Evolutionary conservation across 805 yeast genomes (phyloP).

Genomic region (Suhomyces emberorum): DNA sequence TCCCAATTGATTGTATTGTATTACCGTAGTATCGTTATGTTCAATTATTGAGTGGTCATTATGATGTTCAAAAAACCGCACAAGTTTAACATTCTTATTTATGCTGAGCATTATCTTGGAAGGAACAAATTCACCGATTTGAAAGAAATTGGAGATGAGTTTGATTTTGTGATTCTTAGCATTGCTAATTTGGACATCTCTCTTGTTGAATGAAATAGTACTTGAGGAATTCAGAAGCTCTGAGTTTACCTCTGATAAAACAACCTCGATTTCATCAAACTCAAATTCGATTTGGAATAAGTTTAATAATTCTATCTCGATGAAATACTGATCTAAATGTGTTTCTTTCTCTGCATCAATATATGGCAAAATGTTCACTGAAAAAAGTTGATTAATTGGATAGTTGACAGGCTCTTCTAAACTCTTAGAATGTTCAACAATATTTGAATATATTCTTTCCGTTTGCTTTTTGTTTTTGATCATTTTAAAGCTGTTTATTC

Average conservation of each 20-base stretch:
- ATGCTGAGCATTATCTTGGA: conserved; percentile 14
- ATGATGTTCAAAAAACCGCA: conserved; percentile 12
- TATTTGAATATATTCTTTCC: conserved; percentile 16
- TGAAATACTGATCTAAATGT: conserved; percentile 30
- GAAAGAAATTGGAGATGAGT: conserved; percentile 24
- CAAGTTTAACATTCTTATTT: conserved; percentile 16
- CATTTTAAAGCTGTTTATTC: conserved; percentile 23
- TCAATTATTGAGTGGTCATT: background rate
- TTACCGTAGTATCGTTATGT: conserved; percentile 6
- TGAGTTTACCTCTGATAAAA: conserved; percentile 12
- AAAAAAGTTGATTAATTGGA: conserved; percentile 36
- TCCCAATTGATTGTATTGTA: conserved; percentile 6
- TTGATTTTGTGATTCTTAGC: conserved; percentile 11
- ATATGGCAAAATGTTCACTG: conserved; percentile 31
- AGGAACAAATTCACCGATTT: conserved; percentile 32
- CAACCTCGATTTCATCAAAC: conserved; percentile 19
- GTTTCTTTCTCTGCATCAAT: conserved; percentile 27
- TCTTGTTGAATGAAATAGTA: background rate
- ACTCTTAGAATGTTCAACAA: conserved; percentile 13
- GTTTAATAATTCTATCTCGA: conserved; percentile 34
- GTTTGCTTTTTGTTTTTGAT: conserved; percentile 16
- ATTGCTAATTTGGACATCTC: conserved; percentile 10
- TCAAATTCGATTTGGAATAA: conserved; percentile 21
- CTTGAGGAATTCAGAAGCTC: background rate
- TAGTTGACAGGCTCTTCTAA: conserved; percentile 21